Base-by-base conservation (phyloP, 148 eudicot species). In the Arctostaphylos glauca region DNA sequence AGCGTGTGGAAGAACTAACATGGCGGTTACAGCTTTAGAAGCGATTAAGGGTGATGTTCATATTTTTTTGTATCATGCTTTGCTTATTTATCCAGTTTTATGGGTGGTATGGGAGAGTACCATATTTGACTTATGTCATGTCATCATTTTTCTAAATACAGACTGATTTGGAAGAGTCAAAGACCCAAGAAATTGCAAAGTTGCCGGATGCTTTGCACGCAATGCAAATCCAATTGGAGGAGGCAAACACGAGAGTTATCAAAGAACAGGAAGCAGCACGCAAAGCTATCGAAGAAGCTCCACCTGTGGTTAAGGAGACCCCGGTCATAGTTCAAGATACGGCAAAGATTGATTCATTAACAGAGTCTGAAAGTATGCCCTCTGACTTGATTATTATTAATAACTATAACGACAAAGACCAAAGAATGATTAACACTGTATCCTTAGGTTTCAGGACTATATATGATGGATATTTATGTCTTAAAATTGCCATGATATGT, bases 1-100 rank as follows among this genome's bases (percentile, higher is more conserved):
- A 94, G 89, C 94, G 95, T 67, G 99, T 97, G 81, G 98, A 97
- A 87, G 99, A 97, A 82, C 99, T 97, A 85, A 91, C 98, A 81
- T 93, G 97, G 98, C 96, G 99, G 60, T 90, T 97, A 88, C 98
- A 97, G 84, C 84, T 91, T 80, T 98, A 97, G 92, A 95, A 92
- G 84, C 96, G 95, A 87, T 68, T 97, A 84, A 89, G 96, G 94
- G 99, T 93, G 92, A 81, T 71, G 9, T 74, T 55, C 80, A 12
- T 46, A 38, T 81, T 23, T 56, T 71, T 81, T 66, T 71, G 19
- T 70, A 9, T 54, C 21, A 5, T 54, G 56, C 72, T 71, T 55
- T 6, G 66, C 43, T n/a, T 48, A 23, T 10, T 19, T 9, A 19
- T 55, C 38, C n/a, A 79, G 81, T 44, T 44, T 44, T 75, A 43